phyloP scores from a whole-genome alignment of 805 yeast species.

The Metschnikowia baotianmanensis region DNA sequence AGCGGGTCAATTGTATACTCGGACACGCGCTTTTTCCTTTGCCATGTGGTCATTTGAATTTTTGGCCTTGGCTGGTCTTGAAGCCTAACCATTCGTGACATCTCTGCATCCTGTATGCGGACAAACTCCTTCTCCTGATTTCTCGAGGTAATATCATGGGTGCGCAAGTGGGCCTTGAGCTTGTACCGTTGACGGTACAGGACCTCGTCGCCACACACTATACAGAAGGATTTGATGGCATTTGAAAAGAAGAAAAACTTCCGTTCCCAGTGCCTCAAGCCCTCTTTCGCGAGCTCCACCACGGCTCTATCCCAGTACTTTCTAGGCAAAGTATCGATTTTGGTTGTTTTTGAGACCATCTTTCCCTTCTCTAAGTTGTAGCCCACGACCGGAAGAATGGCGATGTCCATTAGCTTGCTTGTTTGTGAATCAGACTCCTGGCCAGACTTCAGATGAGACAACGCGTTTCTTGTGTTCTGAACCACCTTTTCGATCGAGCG shows the following conservation, averaged over 20 bases:
- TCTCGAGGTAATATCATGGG: slow-evolving; percentile 7
- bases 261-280: slow-evolving; percentile 1
- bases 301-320: slow-evolving; percentile 4
- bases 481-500: slow-evolving; percentile 10
- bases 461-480: neutral
- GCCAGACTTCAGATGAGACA: neutral
- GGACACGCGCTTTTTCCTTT: neutral
- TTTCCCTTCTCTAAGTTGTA: slow-evolving; percentile 1
- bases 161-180: slow-evolving; percentile 8
- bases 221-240: neutral
- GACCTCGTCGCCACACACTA: slow-evolving; percentile 2
- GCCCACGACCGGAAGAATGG: too few relatives aligned
- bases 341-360: neutral
- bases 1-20: too few relatives aligned
- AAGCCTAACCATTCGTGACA: slow-evolving; percentile 5
- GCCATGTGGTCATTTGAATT: neutral
- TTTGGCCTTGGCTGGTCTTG: neutral
- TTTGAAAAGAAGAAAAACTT: slow-evolving; percentile 1
- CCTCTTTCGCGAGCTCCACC: neutral
- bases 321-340: neutral
- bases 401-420: too few relatives aligned
- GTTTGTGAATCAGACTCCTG: too few relatives aligned
- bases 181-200: too few relatives aligned
- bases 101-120: neutral
- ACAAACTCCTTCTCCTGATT: neutral